Evolutionary conservation across 495 filamentous ascomycete species (phyloP).

Genomic region (Podospora pseudopauciseta): DNA sequence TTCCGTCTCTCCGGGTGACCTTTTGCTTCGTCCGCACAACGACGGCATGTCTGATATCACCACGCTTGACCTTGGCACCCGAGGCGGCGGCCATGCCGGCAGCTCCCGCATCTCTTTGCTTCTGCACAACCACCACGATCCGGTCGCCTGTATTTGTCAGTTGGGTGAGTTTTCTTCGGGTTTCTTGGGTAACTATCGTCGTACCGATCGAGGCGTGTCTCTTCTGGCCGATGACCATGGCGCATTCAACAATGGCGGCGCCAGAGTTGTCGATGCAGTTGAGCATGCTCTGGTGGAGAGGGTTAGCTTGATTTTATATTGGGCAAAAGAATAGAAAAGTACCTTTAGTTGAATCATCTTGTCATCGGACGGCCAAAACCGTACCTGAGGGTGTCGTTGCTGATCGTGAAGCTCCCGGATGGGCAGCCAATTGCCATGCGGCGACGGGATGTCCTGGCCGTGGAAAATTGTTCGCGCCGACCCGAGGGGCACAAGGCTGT

Average conservation of each 20-base stretch:
- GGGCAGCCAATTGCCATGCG: constrained; percentile 12
- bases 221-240: constrained; percentile 87
- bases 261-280: constrained; percentile 99
- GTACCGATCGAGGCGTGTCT: constrained; percentile 84
- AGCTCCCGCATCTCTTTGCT: constrained; percentile 66
- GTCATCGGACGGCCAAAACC: constrained; percentile 31
- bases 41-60: constrained; percentile 94
- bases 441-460: background rate
- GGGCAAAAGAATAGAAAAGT: background rate
- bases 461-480: constrained; percentile 28
- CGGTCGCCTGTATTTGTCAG: constrained; percentile 66
- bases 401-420: constrained; percentile 3
- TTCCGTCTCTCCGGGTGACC: constrained; percentile 80
- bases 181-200: constrained; percentile 14
- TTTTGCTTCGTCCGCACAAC: constrained; percentile 89
- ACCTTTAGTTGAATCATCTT: constrained; percentile 99
- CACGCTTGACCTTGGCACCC: constrained; percentile 87
- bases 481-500: background rate
- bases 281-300: constrained; percentile 71
- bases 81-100: constrained; percentile 53
- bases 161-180: background rate
- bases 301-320: background rate
- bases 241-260: constrained; percentile 95
- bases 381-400: constrained; percentile 12
- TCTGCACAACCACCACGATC: constrained; percentile 96